Conservation (phyloP, 306 rosid species). For the Ziziphus jujuba region DNA sequence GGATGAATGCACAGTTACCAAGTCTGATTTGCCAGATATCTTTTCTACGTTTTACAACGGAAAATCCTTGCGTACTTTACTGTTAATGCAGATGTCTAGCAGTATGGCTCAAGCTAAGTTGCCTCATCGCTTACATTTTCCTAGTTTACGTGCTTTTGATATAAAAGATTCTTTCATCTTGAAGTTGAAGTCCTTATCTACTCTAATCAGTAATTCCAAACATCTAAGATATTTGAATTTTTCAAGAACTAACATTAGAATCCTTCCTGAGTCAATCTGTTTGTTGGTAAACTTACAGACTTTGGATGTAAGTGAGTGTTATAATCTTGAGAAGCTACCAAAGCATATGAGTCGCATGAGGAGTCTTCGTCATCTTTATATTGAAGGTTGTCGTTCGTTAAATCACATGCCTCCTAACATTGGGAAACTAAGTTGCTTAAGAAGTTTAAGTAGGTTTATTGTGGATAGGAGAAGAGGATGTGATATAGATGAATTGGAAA, state of each 20-base stretch:
- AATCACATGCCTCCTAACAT: neutral
- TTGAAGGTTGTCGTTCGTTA: neutral
- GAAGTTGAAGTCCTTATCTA: neutral
- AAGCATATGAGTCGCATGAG: neutral
- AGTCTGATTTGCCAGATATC: neutral
- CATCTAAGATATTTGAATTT: neutral
- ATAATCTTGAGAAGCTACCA: neutral
- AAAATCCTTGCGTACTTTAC: neutral
- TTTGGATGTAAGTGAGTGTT: neutral
- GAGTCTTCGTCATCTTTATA: conserved; percentile 10
- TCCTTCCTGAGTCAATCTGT: conserved; percentile 1
- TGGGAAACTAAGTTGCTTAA: neutral
- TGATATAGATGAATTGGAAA: neutral
- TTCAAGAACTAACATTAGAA: neutral
- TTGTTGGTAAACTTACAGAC: neutral
- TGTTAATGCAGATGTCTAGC: neutral
- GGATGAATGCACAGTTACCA: conserved; percentile 3
- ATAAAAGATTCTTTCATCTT: too few relatives aligned
- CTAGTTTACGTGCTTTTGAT: neutral
- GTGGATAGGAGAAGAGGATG: neutral
- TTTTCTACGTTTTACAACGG: neutral
- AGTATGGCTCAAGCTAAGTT: neutral
- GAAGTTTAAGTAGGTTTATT: neutral
- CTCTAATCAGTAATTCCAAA: neutral
- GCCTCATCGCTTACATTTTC: neutral